These are phyloP conservation scores for Fraxinus latifolia DNA, from an alignment of 305 asterid genomes.

Conservation along the genomic window DNA sequence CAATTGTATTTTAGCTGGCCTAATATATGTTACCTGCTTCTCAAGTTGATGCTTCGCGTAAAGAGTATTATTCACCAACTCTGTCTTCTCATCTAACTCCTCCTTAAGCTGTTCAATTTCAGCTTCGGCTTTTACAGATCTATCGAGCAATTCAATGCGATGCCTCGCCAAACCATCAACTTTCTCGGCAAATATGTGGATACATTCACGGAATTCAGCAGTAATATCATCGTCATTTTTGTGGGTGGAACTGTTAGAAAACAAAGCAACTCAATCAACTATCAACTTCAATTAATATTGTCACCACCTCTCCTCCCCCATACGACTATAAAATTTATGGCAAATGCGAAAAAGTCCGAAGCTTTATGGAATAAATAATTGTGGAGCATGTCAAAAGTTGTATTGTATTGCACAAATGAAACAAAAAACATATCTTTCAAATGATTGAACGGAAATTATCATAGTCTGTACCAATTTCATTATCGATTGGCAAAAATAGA, in stretches of 20 bases:
- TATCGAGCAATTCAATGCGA: slow-evolving; percentile 64
- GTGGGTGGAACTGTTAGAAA: slow-evolving; percentile 44
- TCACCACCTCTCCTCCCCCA: slow-evolving; percentile 1
- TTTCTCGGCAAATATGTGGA: slow-evolving; percentile 74
- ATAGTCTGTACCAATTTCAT: not conserved
- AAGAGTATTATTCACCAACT: slow-evolving; percentile 60
- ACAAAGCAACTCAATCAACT: slow-evolving; percentile 20
- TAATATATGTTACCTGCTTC: slow-evolving; percentile 65
- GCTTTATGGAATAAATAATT: not conserved
- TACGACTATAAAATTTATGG: not conserved
- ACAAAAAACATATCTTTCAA: not conserved
- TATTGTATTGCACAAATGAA: not conserved
- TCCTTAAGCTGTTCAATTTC: slow-evolving; percentile 55
- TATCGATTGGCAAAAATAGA: not conserved
- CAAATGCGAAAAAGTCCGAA: not conserved
- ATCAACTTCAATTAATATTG: slow-evolving; percentile 14
- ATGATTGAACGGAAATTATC: not conserved
- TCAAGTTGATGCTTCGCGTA: slow-evolving; percentile 76
- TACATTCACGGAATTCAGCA: slow-evolving; percentile 71
- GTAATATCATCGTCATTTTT: slow-evolving; percentile 70
- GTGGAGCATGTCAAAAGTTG: not conserved
- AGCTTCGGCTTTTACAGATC: slow-evolving; percentile 68
- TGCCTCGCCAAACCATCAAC: slow-evolving; percentile 63
- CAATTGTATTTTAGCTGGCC: not conserved
- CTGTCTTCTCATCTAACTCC: slow-evolving; percentile 84